Evolutionary conservation across 805 yeast species (phyloP), one percentile per base, ranked within the genome.

Genomic region (Candida rishiriensis): DNA sequence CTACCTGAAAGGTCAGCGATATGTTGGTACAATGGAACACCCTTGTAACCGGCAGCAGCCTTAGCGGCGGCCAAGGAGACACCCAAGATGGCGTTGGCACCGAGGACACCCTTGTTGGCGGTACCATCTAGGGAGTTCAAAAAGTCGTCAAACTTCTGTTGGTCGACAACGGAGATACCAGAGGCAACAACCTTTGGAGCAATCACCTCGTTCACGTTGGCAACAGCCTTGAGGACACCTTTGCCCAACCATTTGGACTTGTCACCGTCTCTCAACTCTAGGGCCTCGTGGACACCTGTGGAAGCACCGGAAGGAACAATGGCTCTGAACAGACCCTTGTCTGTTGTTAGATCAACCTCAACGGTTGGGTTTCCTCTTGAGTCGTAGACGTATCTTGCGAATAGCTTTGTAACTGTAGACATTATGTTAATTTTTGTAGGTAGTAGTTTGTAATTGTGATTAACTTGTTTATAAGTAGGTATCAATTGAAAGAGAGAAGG

Each of bases 361-460:
- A 93, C 99, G 61, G 99, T 91, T 77, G 99, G 99, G 84, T 91
- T 93, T 76, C 98, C 98, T 78, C 99, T 88, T 64, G 98, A 91
- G 78, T 91, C 99, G 85, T 93, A 91, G 74, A 91, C 96, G 81
- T 82, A 85, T 78, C 99, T 90, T 65, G 98, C 87, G 73, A 78
- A 83, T 62, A 90, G 75, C 75, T 91, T 90, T 59, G 87, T 71
- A 65, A 88, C 80, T 61, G 96, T 85, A 37, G 65, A 55, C 69
- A 64, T 64, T 44, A n/a, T 53, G n/a, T 26, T n/a, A n/a, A 15
- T 34, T 38, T n/a, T 38, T 40, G 35, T 30, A 38, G 33, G 17
- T 38, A 38, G 35, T 30, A 38, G 33, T 39, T 31, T 35, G 29
- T 39, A 13, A 21, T 28, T 28, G 29, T 21, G 26, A 21, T 21